These are phyloP conservation scores for Cadophora luteo-olivacea DNA, from an alignment of 2,329 filamentous ascomycete genomes.

Conservation along the genomic window DNA sequence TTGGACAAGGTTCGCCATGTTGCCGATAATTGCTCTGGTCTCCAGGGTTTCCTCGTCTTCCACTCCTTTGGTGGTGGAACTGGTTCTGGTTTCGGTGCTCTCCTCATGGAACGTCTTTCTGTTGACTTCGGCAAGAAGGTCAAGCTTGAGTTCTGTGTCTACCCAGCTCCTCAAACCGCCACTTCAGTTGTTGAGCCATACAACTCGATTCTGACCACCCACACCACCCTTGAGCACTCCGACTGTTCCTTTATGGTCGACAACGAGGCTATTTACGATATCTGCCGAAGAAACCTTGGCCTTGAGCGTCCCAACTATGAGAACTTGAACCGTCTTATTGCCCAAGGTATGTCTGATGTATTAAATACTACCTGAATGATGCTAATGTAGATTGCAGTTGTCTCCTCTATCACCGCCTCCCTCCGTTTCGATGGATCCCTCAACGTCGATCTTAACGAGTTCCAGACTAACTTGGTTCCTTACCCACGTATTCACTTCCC, in stretches of 20 bases:
- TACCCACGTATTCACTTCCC: constrained; percentile 99
- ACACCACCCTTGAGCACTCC: constrained; percentile 98
- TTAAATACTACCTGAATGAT: not conserved
- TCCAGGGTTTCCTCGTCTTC: constrained; percentile 99
- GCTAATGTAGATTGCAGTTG: constrained; percentile 63
- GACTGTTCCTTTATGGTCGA: constrained; percentile 99
- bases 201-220: constrained; percentile 98
- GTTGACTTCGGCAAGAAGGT: constrained; percentile 99
- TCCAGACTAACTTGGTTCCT: constrained; percentile 99
- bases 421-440: constrained; percentile 98
- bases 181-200: constrained; percentile 99
- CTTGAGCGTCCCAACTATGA: constrained; percentile 98
- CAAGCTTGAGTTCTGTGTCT: constrained; percentile 99
- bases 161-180: constrained; percentile 95
- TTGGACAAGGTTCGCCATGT: constrained; percentile 97
- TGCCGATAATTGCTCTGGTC: constrained; percentile 96
- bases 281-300: constrained; percentile 96
- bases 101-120: constrained; percentile 98
- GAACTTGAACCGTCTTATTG: constrained; percentile 98
- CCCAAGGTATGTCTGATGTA: constrained; percentile 72
- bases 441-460: constrained; percentile 99
- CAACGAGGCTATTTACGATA: constrained; percentile 99
- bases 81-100: constrained; percentile 96
- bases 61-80: constrained; percentile 99
- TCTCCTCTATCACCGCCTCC: constrained; percentile 97